These are phyloP conservation scores for Ajuga reptans DNA, from an alignment of 305 asterid genomes.

Conservation along the genomic window DNA sequence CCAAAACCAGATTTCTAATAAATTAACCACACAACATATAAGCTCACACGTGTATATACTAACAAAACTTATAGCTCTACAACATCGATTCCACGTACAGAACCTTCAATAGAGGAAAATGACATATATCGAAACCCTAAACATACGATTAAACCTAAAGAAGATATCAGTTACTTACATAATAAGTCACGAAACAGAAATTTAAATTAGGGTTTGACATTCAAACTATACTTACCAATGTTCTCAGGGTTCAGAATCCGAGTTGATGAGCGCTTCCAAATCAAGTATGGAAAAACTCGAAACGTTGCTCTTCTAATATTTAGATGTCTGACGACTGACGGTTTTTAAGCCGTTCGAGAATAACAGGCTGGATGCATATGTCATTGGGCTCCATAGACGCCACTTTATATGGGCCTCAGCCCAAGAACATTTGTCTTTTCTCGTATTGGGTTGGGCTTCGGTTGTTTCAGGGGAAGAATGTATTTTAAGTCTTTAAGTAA, in stretches of 20 bases:
- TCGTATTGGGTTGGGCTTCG: no score
- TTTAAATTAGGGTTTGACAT: constrained; percentile 31
- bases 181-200: background rate
- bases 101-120: background rate
- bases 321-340: background rate
- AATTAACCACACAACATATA: background rate
- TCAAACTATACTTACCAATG: constrained; percentile 10
- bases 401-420: background rate
- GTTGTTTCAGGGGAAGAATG: no score
- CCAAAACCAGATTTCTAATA: background rate
- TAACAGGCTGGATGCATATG: constrained; percentile 16
- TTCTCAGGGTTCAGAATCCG: background rate
- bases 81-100: constrained; percentile 10
- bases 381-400: background rate
- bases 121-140: constrained; percentile 22
- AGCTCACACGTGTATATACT: background rate
- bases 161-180: background rate
- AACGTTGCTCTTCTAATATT: background rate
- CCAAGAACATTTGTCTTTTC: no score
- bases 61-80: background rate
- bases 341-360: background rate
- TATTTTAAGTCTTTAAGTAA: no score
- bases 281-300: background rate
- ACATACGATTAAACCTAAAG: background rate
- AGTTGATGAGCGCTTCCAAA: constrained; percentile 10